A percentile compares a stretch with the other conserved stretches of the same genome.
phyloP scores from a whole-genome alignment of 2,329 filamentous ascomycete genomes.

The Onygenales sp. region DNA sequence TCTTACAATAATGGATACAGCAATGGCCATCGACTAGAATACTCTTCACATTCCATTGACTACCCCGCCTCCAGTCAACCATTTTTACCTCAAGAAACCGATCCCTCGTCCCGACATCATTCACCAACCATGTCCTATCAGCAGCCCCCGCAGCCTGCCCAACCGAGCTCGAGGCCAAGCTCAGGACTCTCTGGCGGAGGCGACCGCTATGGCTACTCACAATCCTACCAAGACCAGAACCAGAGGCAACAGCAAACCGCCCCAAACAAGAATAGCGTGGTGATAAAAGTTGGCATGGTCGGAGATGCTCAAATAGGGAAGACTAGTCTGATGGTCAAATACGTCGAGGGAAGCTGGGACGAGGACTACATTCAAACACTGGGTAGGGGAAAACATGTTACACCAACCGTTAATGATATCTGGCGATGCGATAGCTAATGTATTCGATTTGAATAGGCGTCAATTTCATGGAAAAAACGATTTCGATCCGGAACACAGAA shows the following conservation, averaged over 20 bases:
- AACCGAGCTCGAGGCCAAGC: constrained; percentile 37
- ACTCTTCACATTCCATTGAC: constrained; percentile 36
- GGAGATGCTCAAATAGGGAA: constrained; percentile 98
- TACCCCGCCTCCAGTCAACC: constrained; percentile 30
- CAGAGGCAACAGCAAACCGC: constrained; percentile 28
- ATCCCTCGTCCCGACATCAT: constrained; percentile 31
- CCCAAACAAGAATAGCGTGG: constrained; percentile 55
- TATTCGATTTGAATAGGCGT: constrained; percentile 50
- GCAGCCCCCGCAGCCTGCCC: constrained; percentile 22
- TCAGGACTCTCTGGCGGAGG: constrained; percentile 40
- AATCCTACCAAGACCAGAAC: constrained; percentile 40
- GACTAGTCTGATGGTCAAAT: constrained; percentile 99
- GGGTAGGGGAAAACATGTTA: constrained; percentile 39
- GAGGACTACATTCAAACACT: constrained; percentile 99
- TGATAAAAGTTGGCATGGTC: constrained; percentile 99
- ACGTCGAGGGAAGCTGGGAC: constrained; percentile 98
- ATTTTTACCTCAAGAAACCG: constrained; percentile 40
- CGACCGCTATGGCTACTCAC: constrained; percentile 38
- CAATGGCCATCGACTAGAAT: constrained; percentile 40
- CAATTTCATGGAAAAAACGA: constrained; percentile 99
- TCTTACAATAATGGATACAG: constrained; percentile 28
- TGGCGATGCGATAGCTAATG: not conserved
- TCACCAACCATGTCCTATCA: constrained; percentile 34
- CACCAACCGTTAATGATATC: not conserved
- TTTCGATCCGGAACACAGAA: constrained; percentile 97